Evolutionary conservation across 768 basidiomycete species (phyloP), one percentile per base, ranked within the genome.

Genomic region (Amanita pseudoporphyria): DNA sequence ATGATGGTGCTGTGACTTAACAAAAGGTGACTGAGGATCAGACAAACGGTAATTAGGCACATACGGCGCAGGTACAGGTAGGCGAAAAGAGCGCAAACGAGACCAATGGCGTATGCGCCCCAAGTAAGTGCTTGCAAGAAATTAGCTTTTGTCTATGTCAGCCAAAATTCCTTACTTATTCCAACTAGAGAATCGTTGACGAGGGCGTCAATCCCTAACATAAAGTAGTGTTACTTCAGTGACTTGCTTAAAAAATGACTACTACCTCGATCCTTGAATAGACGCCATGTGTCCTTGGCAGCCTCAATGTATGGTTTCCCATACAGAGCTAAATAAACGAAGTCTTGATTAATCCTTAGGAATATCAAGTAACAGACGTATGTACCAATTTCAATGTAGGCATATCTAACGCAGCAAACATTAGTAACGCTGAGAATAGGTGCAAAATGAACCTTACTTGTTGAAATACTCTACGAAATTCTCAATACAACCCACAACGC

Each of bases 131-230:
- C 84, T 83, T 49, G 7, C 43, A 45, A n/a, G 36, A 9, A 42
- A 22, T 33, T 24, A 51, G 24, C 35, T 7, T 19, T 2, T 31
- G 18, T 22, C 24, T 4, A 22, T 3, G 22, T 6, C 12, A 44
- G 39, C 21, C 51, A 10, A 4, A 19, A 22, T 43, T 0, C 64
- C 82, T 64, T 58, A 84, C 82, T 82, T 71, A 86, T 84, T 53
- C 81, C 76, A 45, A 90, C 82, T 14, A 92, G 71, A 1, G 83
- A 86, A 60, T 92, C 89, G 58, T 92, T 90, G 54, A 91, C 73
- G 9, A 92, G 67, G 9, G 84, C 85, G 60, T 89, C 87, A 54
- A 91, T 83, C 19, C 74, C 72, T 72, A 26, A 24, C 13, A 6
- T 33, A 28, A 10, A 26, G 14, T 16, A 21, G 10, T n/a, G 32